Conservation (phyloP, 495 filamentous ascomycete genomes). For the Lentithecium fluviatile region DNA sequence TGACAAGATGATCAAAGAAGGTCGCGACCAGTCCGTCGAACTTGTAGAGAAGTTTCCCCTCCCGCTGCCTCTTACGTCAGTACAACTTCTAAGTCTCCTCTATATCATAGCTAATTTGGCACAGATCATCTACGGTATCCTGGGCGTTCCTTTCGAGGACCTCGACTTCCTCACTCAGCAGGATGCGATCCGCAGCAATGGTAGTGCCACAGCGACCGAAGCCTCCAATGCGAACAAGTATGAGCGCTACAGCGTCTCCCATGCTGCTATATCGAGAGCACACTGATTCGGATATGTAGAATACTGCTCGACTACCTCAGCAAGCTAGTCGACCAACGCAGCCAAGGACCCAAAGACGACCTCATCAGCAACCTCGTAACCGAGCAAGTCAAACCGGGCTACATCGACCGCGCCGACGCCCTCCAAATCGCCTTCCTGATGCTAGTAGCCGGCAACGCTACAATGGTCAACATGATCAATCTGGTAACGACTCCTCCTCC, state of each 20-base stretch:
- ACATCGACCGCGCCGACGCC: slow-evolving; percentile 44
- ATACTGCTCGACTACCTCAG: slow-evolving; percentile 46
- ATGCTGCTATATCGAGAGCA: not conserved
- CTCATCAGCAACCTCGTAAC: slow-evolving; percentile 47
- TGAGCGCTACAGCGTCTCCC: not conserved
- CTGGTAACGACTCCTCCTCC: slow-evolving; percentile 34
- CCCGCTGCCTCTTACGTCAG: slow-evolving; percentile 46
- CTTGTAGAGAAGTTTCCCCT: slow-evolving; percentile 48
- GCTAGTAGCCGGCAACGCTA: slow-evolving; percentile 51
- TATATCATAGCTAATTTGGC: not conserved
- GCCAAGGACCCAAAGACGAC: slow-evolving; percentile 43
- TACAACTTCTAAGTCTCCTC: not conserved
- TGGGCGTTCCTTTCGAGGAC: slow-evolving; percentile 51
- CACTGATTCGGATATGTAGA: slow-evolving; percentile 23
- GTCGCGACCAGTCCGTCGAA: slow-evolving; percentile 43
- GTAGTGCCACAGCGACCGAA: slow-evolving; percentile 47
- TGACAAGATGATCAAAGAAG: slow-evolving; percentile 41
- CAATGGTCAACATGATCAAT: slow-evolving; percentile 52
- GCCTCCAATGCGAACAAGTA: slow-evolving; percentile 45
- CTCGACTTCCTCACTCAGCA: slow-evolving; percentile 47
- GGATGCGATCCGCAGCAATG: slow-evolving; percentile 48
- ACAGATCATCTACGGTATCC: slow-evolving; percentile 52
- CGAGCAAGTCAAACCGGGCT: slow-evolving; percentile 44
- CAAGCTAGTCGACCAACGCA: slow-evolving; percentile 44
- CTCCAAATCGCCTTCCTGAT: slow-evolving; percentile 49